Base-by-base conservation (phyloP, 2,329 filamentous ascomycete species). In the Calonectria naviculata region DNA sequence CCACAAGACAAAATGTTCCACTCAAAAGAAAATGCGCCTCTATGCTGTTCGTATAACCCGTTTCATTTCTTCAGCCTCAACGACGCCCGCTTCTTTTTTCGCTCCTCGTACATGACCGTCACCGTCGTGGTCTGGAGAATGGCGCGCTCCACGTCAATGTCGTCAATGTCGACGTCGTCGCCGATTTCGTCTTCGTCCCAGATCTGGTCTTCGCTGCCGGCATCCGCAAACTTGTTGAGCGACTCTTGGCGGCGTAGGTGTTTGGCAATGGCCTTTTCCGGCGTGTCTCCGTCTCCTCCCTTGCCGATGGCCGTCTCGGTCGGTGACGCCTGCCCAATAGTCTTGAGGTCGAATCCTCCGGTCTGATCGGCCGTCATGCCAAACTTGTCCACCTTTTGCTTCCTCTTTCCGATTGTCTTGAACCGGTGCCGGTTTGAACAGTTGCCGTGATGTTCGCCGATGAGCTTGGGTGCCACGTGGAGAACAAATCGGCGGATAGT, bases 401-500 rank as follows among this genome's bases (percentile, higher is more conserved):
- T 71, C 9, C 60, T 71, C 4, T 58, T 58, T 2, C 42, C 68
- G 36, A 78, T 73, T 0, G 70, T 72, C 21, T 61, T 75, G 64
- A 78, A 78, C 10, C 73, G 73, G 34, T 78, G 75, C 5, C 58
- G 61, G 19, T 71, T 44, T 67, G 63, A 44, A 7, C 62, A 46
- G 24, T 44, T 71, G 12, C 26, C 31, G 13, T 41, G 60, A 34
- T 75, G 67, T 31, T 76, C 75, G 21, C 77, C 73, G 34, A 79
- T 75, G 28, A 78, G 52, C 9, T 67, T 67, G 13, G 79, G 79
- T 19, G 78, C 78, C 9, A 79, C 73, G 60, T 83, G 81, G 6
- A 76, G 73, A 26, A 84, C 77, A 67, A 84, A 84, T 2, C 78
- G 79, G 10, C 81, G 80, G 19, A 84, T 72, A 12, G 82, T 83